Base-by-base conservation (phyloP, 2,329 filamentous ascomycete species). In the Colletotrichum sansevieriae region DNA sequence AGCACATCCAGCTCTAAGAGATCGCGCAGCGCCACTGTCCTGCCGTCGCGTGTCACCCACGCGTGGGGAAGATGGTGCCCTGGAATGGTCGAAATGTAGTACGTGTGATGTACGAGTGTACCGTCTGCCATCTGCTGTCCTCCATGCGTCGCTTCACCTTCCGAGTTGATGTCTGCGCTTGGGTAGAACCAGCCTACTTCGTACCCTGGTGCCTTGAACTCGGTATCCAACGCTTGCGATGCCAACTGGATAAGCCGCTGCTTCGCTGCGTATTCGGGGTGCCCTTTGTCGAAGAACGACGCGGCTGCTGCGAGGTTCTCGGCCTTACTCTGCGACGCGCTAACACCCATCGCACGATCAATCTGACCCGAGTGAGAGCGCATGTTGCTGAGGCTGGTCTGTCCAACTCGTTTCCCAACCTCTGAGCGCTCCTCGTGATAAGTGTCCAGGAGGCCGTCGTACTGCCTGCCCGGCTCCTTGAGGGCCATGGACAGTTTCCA, bases 101-200 rank as follows among this genome's bases (percentile, higher is more conserved):
- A 51, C 6, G 47, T 51, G 20, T 51, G 47, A 51, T 51, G 47
- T 29, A 51, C 47, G 3, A 51, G 22, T 25, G 47, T 51, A 22
- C 47, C 47, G 0, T 51, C 47, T 25, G 47, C 47, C 0, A 51
- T 10, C 47, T 51, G 47, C 5, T 51, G 47, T 51, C 47, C 22
- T 29, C 47, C 47, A 51, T 51, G 47, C 3, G 47, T 51, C 47
- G 10, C 47, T 51, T 20, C 47, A 9, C 47, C 47, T 33, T 33
- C 47, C 4, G 47, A n/a, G 22, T 51, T 51, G 13, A 51, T 51
- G 3, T 51, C 47, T 29, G 47, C 47, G 3, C 22, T 51, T 51
- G 47, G 47, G 13, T 51, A 51, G 47, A 51, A 51, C 47, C 47
- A 51, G 47, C 47, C 47, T 33, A 51, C 22, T 51, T 51, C 47